phyloP scores from a whole-genome alignment of 2,329 filamentous ascomycete species.

The Fusarium euwallaceae region DNA sequence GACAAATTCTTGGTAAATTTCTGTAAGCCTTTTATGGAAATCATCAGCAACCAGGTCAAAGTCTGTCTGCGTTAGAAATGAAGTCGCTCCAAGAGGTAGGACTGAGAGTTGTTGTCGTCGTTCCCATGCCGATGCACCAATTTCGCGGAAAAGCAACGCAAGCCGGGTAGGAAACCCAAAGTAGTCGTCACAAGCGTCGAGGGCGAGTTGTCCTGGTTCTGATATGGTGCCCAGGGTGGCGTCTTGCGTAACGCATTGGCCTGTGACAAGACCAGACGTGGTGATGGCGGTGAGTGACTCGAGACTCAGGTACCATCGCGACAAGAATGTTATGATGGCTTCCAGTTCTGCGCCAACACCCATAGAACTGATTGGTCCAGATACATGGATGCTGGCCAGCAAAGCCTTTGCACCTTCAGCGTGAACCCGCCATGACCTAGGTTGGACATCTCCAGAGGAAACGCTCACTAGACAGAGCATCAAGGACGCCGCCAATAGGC shows the following conservation, averaged over 20 bases:
- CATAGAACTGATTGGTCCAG: background rate
- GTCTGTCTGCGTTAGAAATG: background rate
- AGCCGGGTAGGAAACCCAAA: background rate
- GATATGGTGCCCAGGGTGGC: background rate
- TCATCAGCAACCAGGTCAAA: background rate
- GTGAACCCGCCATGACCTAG: background rate
- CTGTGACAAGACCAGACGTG: background rate
- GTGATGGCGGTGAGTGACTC: background rate
- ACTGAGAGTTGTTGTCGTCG: background rate
- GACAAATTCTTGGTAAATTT: background rate
- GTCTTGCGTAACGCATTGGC: background rate
- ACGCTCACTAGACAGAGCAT: constrained; percentile 1
- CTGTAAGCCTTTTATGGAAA: background rate
- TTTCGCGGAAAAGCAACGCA: background rate
- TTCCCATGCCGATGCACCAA: constrained; percentile 5
- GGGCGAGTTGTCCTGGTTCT: background rate
- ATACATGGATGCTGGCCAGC: background rate
- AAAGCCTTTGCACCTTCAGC: background rate
- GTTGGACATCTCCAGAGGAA: background rate
- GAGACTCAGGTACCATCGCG: background rate
- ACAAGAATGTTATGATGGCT: background rate
- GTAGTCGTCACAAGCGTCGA: background rate
- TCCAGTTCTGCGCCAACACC: background rate
- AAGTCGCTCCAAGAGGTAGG: too few relatives aligned
- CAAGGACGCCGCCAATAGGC: background rate